These are phyloP conservation scores for Jatropha curcas DNA, from an alignment of 345 rosid genomes.

Conservation along the genomic window DNA sequence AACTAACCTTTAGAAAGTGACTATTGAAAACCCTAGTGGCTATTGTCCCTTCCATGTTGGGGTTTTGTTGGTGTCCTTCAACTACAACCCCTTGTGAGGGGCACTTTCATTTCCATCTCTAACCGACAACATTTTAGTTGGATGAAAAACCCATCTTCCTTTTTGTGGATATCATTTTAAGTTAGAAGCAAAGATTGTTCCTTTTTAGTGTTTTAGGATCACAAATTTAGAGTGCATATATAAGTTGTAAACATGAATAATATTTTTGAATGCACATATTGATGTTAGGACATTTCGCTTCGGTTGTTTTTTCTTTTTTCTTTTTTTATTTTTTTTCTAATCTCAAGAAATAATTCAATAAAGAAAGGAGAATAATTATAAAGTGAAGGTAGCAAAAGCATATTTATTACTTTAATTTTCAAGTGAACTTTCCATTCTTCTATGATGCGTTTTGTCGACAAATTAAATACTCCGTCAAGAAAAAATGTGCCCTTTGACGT, in stretches of 20 bases:
- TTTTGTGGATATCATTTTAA: conserved; percentile 31
- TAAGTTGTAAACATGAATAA: too few relatives aligned
- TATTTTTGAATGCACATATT: too few relatives aligned
- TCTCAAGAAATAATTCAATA: neutral
- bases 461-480: neutral
- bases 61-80: conserved; percentile 8
- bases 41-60: conserved; percentile 25
- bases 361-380: neutral
- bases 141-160: conserved; percentile 36
- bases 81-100: conserved; percentile 48
- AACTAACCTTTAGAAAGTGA: conserved; percentile 8
- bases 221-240: too few relatives aligned
- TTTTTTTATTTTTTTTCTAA: too few relatives aligned
- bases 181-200: conserved; percentile 20
- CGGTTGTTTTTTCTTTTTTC: too few relatives aligned
- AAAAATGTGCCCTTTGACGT: neutral
- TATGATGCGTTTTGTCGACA: neutral
- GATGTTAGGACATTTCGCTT: too few relatives aligned
- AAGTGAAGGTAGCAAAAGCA: neutral
- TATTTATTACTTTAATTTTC: too few relatives aligned
- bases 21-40: neutral
- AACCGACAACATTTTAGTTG: conserved; percentile 19
- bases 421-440: neutral
- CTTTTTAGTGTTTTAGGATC: conserved; percentile 10
- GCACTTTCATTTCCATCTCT: conserved; percentile 25